A percentile compares a stretch with the other conserved stretches of the same genome.
Conservation (phyloP, 2,329 filamentous ascomycete species). For the Fusarium anthophilum region DNA sequence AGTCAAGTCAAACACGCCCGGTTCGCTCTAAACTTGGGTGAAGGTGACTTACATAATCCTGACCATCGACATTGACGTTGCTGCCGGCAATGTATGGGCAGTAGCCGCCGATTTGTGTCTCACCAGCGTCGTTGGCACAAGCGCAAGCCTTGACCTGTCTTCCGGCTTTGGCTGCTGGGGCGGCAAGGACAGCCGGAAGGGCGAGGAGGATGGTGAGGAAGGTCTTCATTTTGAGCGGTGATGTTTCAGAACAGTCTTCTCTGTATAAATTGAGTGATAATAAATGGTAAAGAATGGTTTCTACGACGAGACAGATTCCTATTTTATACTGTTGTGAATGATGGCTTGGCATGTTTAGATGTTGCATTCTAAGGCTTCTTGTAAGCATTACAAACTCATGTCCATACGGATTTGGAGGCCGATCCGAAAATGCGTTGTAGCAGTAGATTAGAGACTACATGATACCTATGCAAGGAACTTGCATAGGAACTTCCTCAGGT, state of each 20-base stretch:
- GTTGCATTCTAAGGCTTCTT: accelerated
- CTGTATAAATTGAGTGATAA: accelerated
- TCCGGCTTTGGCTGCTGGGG: not conserved
- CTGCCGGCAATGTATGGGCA: not conserved
- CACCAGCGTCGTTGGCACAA: not conserved
- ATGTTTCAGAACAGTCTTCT: accelerated
- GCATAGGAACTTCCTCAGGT: not conserved
- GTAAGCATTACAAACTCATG: not conserved
- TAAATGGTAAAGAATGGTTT: accelerated
- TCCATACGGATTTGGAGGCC: not conserved
- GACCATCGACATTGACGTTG: not conserved
- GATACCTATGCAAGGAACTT: not conserved
- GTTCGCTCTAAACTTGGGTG: not conserved
- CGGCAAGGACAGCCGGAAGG: not conserved
- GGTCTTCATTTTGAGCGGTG: not conserved
- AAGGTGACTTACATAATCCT: not conserved
- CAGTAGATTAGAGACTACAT: accelerated
- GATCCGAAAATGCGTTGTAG: not conserved
- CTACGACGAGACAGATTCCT: accelerated
- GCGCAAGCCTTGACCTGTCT: not conserved
- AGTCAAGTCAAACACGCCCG: accelerated
- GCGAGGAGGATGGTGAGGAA: not conserved
- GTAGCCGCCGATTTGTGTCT: not conserved
- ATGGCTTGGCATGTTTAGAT: not conserved
- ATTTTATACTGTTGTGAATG: accelerated